Conservation (phyloP, 2,329 filamentous ascomycete genomes). For the Lizonia empirigonia region DNA sequence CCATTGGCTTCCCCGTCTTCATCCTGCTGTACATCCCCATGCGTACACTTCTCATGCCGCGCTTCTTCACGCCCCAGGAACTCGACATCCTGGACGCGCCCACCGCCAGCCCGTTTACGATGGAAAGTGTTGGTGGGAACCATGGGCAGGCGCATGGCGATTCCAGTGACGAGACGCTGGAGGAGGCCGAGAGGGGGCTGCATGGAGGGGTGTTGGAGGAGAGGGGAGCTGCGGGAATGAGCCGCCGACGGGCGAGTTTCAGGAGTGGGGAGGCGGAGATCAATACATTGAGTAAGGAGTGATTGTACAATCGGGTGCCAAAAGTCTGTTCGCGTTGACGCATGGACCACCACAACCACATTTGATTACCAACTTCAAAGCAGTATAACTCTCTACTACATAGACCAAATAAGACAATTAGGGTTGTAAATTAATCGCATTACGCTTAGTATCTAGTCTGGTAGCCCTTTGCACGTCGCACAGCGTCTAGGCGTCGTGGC, state of each 20-base stretch:
- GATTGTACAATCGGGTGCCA: too few species aligned
- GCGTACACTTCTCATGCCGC: conserved; percentile 57
- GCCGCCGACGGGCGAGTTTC: not conserved
- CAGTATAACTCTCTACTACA: too few species aligned
- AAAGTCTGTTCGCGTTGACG: too few species aligned
- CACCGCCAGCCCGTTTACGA: conserved; percentile 60
- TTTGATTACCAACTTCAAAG: too few species aligned
- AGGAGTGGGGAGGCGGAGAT: not conserved
- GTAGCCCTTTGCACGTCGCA: too few species aligned
- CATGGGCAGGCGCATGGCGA: conserved; percentile 37
- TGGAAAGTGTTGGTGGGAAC: conserved; percentile 59
- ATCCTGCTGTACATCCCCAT: conserved; percentile 63
- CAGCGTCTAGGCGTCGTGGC: too few species aligned
- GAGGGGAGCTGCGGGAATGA: not conserved
- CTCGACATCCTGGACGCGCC: conserved; percentile 59
- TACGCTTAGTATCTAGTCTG: too few species aligned
- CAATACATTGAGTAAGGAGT: not conserved
- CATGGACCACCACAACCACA: too few species aligned
- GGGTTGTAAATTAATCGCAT: too few species aligned
- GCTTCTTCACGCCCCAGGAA: conserved; percentile 59
- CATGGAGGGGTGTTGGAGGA: conserved; percentile 2
- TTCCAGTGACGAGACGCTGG: conserved; percentile 19
- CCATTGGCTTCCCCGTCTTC: conserved; percentile 64
- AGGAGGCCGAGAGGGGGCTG: conserved; percentile 39
- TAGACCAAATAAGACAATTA: too few species aligned